Evolutionary conservation across 1,139 yeast genomes (phyloP).

Genomic region (Magnusiomyces ingens): DNA sequence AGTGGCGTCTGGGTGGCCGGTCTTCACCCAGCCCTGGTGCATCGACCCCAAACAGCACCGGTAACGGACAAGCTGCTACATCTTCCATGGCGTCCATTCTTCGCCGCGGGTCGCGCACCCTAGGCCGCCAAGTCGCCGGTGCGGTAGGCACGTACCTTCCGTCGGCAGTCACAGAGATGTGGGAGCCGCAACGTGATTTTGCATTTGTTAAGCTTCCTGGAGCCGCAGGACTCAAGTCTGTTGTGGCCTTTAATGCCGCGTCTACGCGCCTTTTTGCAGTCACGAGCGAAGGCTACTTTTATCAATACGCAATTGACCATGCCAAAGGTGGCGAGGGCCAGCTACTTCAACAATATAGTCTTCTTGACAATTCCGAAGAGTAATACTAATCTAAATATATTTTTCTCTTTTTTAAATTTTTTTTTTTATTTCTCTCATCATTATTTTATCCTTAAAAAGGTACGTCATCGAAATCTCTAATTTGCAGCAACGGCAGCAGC

Average conservation of each 20-base stretch:
- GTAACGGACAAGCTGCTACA: conserved; percentile 9
- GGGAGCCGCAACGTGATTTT: conserved; percentile 85
- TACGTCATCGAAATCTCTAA: conserved; percentile 23
- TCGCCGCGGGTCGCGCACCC: conserved; percentile 48
- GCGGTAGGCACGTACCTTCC: conserved; percentile 86
- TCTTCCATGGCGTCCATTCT: conserved; percentile 23
- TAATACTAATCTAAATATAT: not conserved
- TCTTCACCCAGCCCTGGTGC: conserved; percentile 14
- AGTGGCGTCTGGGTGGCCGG: conserved; percentile 13
- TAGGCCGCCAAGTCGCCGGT: conserved; percentile 75
- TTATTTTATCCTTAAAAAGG: not conserved
- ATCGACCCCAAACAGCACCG: not conserved
- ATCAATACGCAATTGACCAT: conserved; percentile 79
- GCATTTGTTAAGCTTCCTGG: conserved; percentile 79
- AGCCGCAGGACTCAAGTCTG: conserved; percentile 29
- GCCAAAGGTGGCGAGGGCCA: conserved; percentile 93
- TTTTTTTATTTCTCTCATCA: no score
- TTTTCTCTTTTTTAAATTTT: no score
- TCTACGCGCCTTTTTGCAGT: conserved; percentile 68
- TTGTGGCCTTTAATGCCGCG: conserved; percentile 40
- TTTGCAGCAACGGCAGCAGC: not conserved
- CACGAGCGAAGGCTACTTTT: conserved; percentile 80
- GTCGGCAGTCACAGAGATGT: conserved; percentile 70
- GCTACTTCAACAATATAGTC: conserved; percentile 60
- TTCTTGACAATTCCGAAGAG: conserved; percentile 20